phyloP scores from a whole-genome alignment of 164 flowering plant species.

The Taxillus chinensis region DNA sequence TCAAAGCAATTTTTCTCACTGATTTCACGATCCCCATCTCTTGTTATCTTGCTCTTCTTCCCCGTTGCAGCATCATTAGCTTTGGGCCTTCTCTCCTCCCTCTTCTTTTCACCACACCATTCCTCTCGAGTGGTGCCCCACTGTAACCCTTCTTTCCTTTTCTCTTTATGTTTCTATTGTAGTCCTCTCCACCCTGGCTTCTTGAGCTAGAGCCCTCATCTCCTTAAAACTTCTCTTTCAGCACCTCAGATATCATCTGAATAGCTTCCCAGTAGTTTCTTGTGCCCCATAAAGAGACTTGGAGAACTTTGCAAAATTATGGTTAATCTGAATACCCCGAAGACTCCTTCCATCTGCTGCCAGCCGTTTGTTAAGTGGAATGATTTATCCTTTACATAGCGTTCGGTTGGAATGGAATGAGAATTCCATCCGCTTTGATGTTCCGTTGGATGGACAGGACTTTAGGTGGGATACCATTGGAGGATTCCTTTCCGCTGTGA shows the following conservation, averaged over 20 bases:
- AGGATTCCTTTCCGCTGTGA: no score
- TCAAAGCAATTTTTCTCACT: slow-evolving; percentile 92
- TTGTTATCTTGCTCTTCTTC: slow-evolving; percentile 87
- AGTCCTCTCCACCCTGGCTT: slow-evolving; percentile 82
- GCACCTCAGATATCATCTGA: slow-evolving; percentile 87
- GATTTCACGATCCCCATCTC: slow-evolving; percentile 88
- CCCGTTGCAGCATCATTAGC: slow-evolving; percentile 91
- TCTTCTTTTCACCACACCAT: slow-evolving; percentile 76
- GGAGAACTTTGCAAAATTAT: slow-evolving; percentile 84
- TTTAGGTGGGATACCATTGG: no score
- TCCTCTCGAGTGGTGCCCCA: slow-evolving; percentile 87
- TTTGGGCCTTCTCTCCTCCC: slow-evolving; percentile 77
- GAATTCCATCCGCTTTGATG: no score
- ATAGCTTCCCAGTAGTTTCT: slow-evolving; percentile 95
- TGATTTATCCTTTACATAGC: slow-evolving; percentile 87
- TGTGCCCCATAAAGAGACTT: slow-evolving; percentile 89
- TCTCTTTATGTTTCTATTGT: slow-evolving; percentile 64
- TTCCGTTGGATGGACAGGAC: no score
- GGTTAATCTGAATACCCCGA: slow-evolving; percentile 88
- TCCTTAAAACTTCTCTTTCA: slow-evolving; percentile 72
- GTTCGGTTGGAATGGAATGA: slow-evolving; percentile 57
- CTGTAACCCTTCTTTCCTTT: slow-evolving; percentile 58
- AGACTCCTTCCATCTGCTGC: slow-evolving; percentile 96
- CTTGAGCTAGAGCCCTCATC: slow-evolving; percentile 68
- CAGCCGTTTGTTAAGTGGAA: slow-evolving; percentile 91